Base-by-base conservation (phyloP, 1,284 basidiomycete genomes). In the Coniophora puteana region DNA sequence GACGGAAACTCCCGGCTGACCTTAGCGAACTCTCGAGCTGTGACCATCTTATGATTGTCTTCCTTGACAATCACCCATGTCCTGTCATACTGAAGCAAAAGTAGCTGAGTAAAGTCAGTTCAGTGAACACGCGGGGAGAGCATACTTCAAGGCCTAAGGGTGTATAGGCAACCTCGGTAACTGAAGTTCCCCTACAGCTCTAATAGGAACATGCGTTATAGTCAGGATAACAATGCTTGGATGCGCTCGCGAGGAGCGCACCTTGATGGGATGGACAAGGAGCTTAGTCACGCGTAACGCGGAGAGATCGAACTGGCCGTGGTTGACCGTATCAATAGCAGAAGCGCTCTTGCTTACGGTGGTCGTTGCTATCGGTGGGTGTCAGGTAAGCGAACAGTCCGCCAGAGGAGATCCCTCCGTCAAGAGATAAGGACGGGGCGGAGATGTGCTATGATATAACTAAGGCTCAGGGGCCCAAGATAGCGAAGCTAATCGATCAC, bases 251-350 rank as follows among this genome's bases (percentile, higher is more conserved):
- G n/a, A n/a, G n/a, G n/a, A n/a, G n/a, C n/a, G 32, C 47, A 74
- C 76, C 63, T 86, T 86, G 62, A 86, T 80, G 20, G 83, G 83
- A 51, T 85, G 81, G 1, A 86, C 56, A 27, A 83, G 53, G 16
- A 85, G 68, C 57, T 76, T 80, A 0, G 78, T 69, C 11, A 85
- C 74, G n/a, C 55, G 59, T 10, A 78, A 63, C 42, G 71, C 60
- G 8, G 59, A 63, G 4, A 45, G 59, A 27, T 65, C 54, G 26
- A 55, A 61, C 32, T 13, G 41, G 1, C 57, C 45, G 42, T 47
- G 39, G 40, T 48, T n/a, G n/a, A n/a, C n/a, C n/a, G n/a, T n/a
- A n/a, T n/a, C n/a, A n/a, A n/a, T n/a, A n/a, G n/a, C n/a, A n/a
- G n/a, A n/a, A n/a, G n/a, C n/a, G n/a, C n/a, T n/a, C n/a, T n/a